Conservation (phyloP, 257 asterid genomes). For the Capsicum chinense region DNA sequence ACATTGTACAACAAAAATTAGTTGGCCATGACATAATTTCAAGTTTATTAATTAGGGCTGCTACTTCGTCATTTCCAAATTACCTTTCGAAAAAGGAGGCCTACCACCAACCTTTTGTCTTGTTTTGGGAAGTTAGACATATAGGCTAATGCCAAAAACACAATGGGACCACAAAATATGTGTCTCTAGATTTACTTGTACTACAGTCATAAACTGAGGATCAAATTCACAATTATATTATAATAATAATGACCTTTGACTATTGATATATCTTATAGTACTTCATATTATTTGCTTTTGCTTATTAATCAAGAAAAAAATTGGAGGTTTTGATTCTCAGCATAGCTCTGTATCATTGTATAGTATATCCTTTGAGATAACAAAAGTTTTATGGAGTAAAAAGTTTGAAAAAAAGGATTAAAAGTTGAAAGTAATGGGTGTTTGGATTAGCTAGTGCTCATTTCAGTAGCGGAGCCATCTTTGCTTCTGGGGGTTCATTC, state of each 20-base stretch:
- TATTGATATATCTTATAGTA: not conserved
- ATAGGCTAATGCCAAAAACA: not conserved
- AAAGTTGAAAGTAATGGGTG: not conserved
- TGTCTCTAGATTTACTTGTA: not conserved
- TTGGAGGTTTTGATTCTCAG: conserved; percentile 7
- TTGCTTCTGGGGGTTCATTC: too few relatives aligned
- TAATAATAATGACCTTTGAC: not conserved
- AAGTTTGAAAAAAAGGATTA: not conserved
- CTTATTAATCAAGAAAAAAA: not conserved
- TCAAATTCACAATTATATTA: conserved; percentile 13
- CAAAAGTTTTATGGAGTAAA: not conserved
- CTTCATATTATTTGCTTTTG: not conserved
- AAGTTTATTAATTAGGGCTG: not conserved
- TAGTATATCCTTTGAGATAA: not conserved
- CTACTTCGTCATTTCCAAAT: conserved; percentile 11
- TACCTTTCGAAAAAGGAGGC: not conserved
- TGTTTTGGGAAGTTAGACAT: not conserved
- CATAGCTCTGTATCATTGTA: not conserved
- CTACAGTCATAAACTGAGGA: not conserved
- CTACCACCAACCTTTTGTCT: conserved; percentile 16
- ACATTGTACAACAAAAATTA: conserved; percentile 22
- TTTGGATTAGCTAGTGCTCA: not conserved
- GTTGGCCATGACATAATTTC: conserved; percentile 14
- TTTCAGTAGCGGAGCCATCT: too few relatives aligned
- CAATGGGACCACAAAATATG: conserved; percentile 10